Base-by-base conservation (phyloP, 2,329 filamentous ascomycete genomes). In the Monilinia fructicola region DNA sequence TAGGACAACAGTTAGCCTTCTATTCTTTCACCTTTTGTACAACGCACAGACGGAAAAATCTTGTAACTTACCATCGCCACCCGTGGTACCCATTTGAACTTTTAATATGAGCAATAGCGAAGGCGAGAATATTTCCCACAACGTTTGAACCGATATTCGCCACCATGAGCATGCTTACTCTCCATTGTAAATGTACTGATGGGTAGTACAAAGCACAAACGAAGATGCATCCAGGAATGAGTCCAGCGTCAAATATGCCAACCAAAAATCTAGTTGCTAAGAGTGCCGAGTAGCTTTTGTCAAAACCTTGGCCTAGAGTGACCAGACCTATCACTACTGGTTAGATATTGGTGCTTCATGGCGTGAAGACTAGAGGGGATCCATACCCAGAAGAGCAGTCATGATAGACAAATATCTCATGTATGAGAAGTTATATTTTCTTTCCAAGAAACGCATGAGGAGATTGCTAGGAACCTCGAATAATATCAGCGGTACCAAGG, bases 211-310 rank as follows among this genome's bases (percentile, higher is more conserved):
- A 79, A 35, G 81, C 81, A 0, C 79, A 79, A 28, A 82, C 73
- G 71, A 81, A 82, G 52, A 82, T 77, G 54, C 80, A 79, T 14
- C 82, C 75, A 0, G 81, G 81, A 59, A 83, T 77, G 4, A 83
- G 74, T 3, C 81, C 81, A 1, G 80, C 80, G 69, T 83, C 82
- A 18, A 82, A 78, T 1, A 78, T 73, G 1, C 81, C 81, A 9
- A 83, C 75, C 14, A 83, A 74, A 42, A 82, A 78, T 31, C 67
- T 85, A 10, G 90, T 91, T 0, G 87, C 83, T 62, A 96, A 82
- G 38, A 97, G 80, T 1, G 91, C 91, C 53, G 82, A 80, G 78
- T 92, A 96, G 75, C 85, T 95, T n/a, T 69, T 61, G 3, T 73
- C 70, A 28, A 75, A 74, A 2, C 69, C 74, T 64, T 75, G 73